Base-by-base conservation (phyloP, 2,329 filamentous ascomycete species). In the Ophiostoma himal-ulmi region DNA sequence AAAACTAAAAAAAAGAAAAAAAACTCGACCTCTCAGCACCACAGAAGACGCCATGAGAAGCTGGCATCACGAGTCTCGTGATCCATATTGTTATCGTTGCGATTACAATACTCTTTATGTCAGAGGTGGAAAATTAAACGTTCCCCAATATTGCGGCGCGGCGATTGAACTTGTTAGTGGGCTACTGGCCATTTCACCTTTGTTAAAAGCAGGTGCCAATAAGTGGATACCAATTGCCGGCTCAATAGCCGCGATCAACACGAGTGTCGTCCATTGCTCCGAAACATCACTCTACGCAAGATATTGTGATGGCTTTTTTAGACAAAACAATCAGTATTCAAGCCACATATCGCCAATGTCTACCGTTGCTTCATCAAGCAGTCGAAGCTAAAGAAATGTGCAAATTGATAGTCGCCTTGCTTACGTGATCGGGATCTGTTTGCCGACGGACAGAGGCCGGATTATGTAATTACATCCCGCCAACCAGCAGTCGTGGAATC, bases 51-150 rank as follows among this genome's bases (percentile, higher is more conserved):
- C 30, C n/a, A 26, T 17, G 22, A 57, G 52, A 57, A 30, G 22
- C 3, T 13, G 17, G 11, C 22, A 48, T 57, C n/a, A 57, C 44
- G 13, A 57, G 52, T 26, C 8, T 57, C 3, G n/a, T 57, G 22
- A 13, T 26, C 22, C 1, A 26, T 26, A 22, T 1, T 73, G 75
- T 26, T 22, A 26, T 57, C 52, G 22, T 26, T 1, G 22, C 22
- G 52, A 57, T 57, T 57, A 44, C 57, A 69, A 68, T 69, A 34
- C 34, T 37, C 26, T n/a, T 26, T 60, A 52, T 64, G 39, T 71
- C 68, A 71, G 69, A 67, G 67, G 70, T 71, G 70, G 70, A 69
- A 71, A 69, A 69, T 67, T 57, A 65, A 34, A 57, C n/a, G n/a
- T 17, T 54, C 4, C 17, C 52, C n/a, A 57, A 13, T 57, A n/a